Percentiles rank a stretch among this genome's conserved stretches.
phyloP scores from a whole-genome alignment of 2,329 filamentous ascomycete species.

The Epichloe baconii region DNA sequence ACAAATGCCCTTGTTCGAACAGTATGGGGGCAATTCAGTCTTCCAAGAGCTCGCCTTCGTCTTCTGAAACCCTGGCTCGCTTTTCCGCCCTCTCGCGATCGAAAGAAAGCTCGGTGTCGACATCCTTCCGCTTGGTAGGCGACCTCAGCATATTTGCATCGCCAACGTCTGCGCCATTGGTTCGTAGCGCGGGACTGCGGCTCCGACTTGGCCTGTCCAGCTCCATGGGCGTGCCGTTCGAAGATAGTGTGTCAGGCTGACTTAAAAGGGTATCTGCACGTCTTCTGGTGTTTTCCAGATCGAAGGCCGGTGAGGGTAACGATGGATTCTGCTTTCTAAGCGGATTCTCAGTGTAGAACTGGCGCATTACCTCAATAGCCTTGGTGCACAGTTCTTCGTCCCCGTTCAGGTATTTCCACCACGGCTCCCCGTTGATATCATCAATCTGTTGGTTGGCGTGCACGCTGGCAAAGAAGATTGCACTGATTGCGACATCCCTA shows the following conservation, averaged over 20 bases:
- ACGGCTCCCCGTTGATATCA: constrained; percentile 61
- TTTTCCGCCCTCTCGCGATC: constrained; percentile 28
- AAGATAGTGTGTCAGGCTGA: constrained; percentile 32
- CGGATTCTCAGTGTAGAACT: constrained; percentile 53
- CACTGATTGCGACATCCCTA: constrained; percentile 68
- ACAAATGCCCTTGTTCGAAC: neutral
- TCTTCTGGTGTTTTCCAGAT: constrained; percentile 41
- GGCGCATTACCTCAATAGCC: constrained; percentile 65
- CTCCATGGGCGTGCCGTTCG: constrained; percentile 34
- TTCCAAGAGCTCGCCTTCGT: constrained; percentile 34
- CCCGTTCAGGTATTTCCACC: constrained; percentile 75
- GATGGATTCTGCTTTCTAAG: constrained; percentile 42
- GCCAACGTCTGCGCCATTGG: constrained; percentile 25
- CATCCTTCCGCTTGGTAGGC: constrained; percentile 30
- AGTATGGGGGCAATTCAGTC: constrained; percentile 9
- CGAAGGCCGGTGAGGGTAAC: constrained; percentile 40
- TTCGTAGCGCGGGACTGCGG: constrained; percentile 31
- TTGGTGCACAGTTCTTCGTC: constrained; percentile 55
- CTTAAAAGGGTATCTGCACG: constrained; percentile 30
- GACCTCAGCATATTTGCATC: constrained; percentile 14
- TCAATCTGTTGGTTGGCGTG: constrained; percentile 64
- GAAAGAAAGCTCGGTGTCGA: constrained; percentile 19
- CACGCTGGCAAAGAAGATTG: constrained; percentile 75
- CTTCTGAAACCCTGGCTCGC: constrained; percentile 31
- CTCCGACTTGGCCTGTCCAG: constrained; percentile 37